phyloP scores from a whole-genome alignment of 2,329 filamentous ascomycete species.

The Penicillium rolfsii region DNA sequence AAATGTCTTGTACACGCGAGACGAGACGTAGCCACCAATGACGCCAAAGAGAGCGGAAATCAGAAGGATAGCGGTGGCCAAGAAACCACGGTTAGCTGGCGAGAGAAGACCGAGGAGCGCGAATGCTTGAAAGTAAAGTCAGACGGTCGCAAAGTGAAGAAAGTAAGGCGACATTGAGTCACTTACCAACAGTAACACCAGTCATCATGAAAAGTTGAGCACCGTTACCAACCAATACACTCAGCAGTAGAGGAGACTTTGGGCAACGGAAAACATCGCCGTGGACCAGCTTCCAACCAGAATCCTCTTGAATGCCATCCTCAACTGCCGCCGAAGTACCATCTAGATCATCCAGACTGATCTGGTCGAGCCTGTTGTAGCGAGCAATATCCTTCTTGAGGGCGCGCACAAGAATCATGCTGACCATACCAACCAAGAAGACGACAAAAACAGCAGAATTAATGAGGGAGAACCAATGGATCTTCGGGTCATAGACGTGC shows the following conservation, averaged over 20 bases:
- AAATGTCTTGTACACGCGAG: conserved; percentile 92
- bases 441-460: conserved; percentile 95
- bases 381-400: conserved; percentile 93
- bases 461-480: conserved; percentile 98
- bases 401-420: conserved; percentile 85
- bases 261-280: conserved; percentile 95
- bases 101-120: conserved; percentile 93
- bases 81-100: conserved; percentile 89
- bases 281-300: conserved; percentile 97
- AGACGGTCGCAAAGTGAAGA: background rate
- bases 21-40: conserved; percentile 86
- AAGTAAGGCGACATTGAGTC: background rate
- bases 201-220: conserved; percentile 98
- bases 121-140: conserved; percentile 58
- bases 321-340: conserved; percentile 74
- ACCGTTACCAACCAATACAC: conserved; percentile 87
- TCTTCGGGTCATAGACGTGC: conserved; percentile 95
- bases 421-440: conserved; percentile 86
- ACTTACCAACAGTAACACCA: conserved; percentile 76
- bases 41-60: conserved; percentile 93
- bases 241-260: conserved; percentile 78
- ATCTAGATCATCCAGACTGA: conserved; percentile 85
- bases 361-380: conserved; percentile 92
- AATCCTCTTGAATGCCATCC: conserved; percentile 95
- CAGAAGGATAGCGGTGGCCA: conserved; percentile 90